Base-by-base conservation (phyloP, 306 rosid species). In the Arachis hypogaea region DNA sequence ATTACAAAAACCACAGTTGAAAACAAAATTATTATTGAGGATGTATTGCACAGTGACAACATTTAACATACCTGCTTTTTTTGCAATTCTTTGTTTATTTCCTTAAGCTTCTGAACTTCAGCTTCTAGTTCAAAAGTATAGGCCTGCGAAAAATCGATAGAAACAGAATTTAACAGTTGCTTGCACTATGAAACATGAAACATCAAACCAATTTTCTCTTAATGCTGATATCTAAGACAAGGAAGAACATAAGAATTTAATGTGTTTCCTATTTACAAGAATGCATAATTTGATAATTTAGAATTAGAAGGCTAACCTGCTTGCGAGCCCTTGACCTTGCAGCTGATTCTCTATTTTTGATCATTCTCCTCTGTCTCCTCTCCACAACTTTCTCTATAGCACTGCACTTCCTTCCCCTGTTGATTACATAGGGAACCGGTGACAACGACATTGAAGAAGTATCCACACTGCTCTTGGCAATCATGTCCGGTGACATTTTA, bases 251-350 rank as follows among this genome's bases (percentile, higher is more conserved):
- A 22, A 22, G 28, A 22, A 22, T 22, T 22, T 22, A 22, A 22
- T 22, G 28, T 22, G 28, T 22, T 22, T 1, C 28, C 28, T 22
- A 22, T 22, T 22, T 22, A 22, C 22, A 67, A 59, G 63, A 66
- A 50, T 63, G 77, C 55, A 40, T 6, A 68, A 30, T 33, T 14
- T 14, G 59, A 58, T 2, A n/a, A 56, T 52, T 14, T 52, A 60
- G 46, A 56, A 59, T 14, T 52, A 60, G 46, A 54, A 62, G 7
- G 11, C 50, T 79, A 60, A 92, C 99, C 99, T 92, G 99, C 84
- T 94, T 94, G 56, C 99, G 97, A 83, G 97, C 99, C 5, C 99
- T 84, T 66, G 99, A 94, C 78, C 99, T 84, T 0, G 99, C 99
- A 70, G 99, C 99, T 8, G 99, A 94, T 81, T 94, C 99, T 78